Evolutionary conservation across 495 filamentous ascomycete genomes (phyloP), one percentile per base, ranked within the genome.

Genomic region (Hypoxylon crocopeplum): DNA sequence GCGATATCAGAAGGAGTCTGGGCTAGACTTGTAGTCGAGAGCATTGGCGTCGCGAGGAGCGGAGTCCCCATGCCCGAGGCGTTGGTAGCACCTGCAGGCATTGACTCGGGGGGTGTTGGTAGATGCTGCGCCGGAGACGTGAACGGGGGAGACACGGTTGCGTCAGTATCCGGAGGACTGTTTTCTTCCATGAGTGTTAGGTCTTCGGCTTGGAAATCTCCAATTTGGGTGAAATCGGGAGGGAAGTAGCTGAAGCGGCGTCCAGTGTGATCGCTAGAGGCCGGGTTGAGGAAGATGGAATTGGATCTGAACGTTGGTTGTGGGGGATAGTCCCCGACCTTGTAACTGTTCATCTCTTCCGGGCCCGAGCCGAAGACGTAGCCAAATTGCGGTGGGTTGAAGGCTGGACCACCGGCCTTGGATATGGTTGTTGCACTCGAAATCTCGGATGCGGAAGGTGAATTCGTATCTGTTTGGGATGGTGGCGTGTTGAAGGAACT

Each of bases 401-500:
- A 74, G 47, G 72, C 64, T 12, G 70, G 39, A 11, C 58, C 59
- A 25, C 59, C 66, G 12, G 36, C 39, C 5, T 55, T 59, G 1
- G 74, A 69, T 7, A 63, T 15, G 1, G 52, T 41, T 10, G 48
- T 59, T 10, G 64, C 39, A 16, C 50, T 60, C 2, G 69, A 69
- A 7, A 63, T 38, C 7, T 77, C 74, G 10, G 75, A 74, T 24
- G 69, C 68, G 7, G 73, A 64, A 8, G 76, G 79, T 1, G 80
- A 79, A 38, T 70, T 77, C 2, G 73, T 67, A 32, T 79, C 79
- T 6, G 60, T 56, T 21, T 77, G 66, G 11, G 79, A 77, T n/a
- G 82, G 80, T 25, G 86, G 84, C 0, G 88, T 89, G 19, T 81
- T 83, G 8, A 88, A 82, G 13, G 86, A 80, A 41, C 86, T 70